Evolutionary conservation across 306 rosid species (phyloP).

Genomic region (Pachyrhizus erosus): DNA sequence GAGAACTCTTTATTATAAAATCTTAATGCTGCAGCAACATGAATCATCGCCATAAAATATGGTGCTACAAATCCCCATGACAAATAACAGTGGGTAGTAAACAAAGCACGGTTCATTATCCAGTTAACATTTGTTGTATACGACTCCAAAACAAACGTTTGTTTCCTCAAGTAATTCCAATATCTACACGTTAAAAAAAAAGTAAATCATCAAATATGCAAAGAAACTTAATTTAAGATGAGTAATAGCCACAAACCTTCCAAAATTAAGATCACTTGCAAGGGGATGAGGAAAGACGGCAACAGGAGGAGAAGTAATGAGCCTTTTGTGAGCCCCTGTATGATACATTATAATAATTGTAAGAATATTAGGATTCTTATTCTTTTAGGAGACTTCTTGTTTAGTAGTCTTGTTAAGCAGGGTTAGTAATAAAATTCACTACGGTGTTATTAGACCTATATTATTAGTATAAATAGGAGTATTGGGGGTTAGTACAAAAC

Average conservation of each 20-base stretch:
- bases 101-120: conserved; percentile 94
- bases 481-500: neutral
- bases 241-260: conserved; percentile 65
- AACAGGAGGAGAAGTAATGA: conserved; percentile 93
- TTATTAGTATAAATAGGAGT: conserved; percentile 24
- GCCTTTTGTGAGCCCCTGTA: conserved; percentile 91
- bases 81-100: conserved; percentile 77
- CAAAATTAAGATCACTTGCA: conserved; percentile 91
- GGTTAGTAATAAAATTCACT: conserved; percentile 12
- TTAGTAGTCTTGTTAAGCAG: conserved; percentile 23
- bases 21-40: conserved; percentile 75
- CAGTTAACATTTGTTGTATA: conserved; percentile 76
- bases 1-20: conserved; percentile 65
- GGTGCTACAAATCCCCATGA: conserved; percentile 97
- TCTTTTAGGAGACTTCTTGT: conserved; percentile 3
- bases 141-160: conserved; percentile 94
- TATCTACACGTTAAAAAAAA: conserved; percentile 62
- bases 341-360: conserved; percentile 38
- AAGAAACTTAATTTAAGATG: conserved; percentile 21
- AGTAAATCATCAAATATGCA: conserved; percentile 38
- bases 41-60: conserved; percentile 71
- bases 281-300: conserved; percentile 99
- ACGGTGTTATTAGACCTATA: neutral
- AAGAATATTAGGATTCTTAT: conserved; percentile 32
- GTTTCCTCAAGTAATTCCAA: conserved; percentile 99